These are phyloP conservation scores for Urochloa ruziziensis DNA, from an alignment of 176 grass and related monocot genomes.

Conservation along the genomic window DNA sequence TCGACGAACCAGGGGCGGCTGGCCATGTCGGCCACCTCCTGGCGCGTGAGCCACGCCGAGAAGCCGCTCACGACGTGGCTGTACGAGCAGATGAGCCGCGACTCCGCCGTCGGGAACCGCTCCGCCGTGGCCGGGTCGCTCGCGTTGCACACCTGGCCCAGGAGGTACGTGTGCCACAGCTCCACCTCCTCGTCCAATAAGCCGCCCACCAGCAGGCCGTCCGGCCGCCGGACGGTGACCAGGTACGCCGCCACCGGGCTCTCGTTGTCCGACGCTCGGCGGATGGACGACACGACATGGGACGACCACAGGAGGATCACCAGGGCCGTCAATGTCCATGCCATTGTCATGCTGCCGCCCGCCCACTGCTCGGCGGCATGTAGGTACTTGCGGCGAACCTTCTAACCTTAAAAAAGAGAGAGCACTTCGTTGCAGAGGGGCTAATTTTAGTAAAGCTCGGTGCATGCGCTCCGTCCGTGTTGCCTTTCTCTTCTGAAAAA, in stretches of 20 bases:
- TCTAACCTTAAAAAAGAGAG: too few relatives aligned
- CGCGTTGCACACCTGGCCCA: conserved; percentile 13
- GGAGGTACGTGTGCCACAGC: conserved; percentile 24
- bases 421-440: too few relatives aligned
- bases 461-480: too few relatives aligned
- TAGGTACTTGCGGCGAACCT: too few relatives aligned
- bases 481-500: too few relatives aligned
- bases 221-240: conserved; percentile 16
- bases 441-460: too few relatives aligned
- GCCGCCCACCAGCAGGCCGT: conserved; percentile 3
- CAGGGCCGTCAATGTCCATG: too few relatives aligned
- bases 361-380: too few relatives aligned
- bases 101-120: conserved; percentile 14
- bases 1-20: conserved; percentile 30
- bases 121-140: neutral
- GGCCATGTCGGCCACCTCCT: conserved; percentile 28
- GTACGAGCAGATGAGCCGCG: conserved; percentile 45
- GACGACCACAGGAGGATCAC: neutral
- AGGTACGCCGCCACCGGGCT: conserved; percentile 12
- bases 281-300: conserved; percentile 6
- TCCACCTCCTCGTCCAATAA: neutral
- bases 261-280: neutral
- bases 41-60: conserved; percentile 35
- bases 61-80: conserved; percentile 52
- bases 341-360: too few relatives aligned